phyloP scores from a whole-genome alignment of 768 basidiomycete species.

The Mrakia gelida region DNA sequence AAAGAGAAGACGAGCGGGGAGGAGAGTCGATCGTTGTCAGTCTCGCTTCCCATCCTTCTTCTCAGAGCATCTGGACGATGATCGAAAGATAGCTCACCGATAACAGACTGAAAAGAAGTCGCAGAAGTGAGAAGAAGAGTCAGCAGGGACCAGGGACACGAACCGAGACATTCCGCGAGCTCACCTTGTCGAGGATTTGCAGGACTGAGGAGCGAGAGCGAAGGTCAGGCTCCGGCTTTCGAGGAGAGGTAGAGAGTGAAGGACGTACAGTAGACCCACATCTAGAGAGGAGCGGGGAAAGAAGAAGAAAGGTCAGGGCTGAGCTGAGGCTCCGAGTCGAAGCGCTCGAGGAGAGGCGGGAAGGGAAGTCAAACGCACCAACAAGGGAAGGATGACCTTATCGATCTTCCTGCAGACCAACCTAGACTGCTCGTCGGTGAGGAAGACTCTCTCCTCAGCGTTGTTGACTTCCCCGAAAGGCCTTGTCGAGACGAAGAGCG shows the following conservation, averaged over 20 bases:
- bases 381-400: conserved; percentile 26
- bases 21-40: too few species aligned
- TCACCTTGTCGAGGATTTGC: conserved; percentile 33
- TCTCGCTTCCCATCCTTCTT: too few species aligned
- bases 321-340: neutral
- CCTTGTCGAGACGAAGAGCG: neutral
- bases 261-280: conserved; percentile 39
- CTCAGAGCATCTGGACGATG: too few species aligned
- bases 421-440: conserved; percentile 15
- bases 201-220: conserved; percentile 31
- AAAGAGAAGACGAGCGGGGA: too few species aligned
- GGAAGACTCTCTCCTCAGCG: neutral
- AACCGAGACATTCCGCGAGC: neutral
- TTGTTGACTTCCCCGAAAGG: neutral
- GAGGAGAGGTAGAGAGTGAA: neutral
- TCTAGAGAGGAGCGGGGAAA: neutral
- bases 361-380: neutral
- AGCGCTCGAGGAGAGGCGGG: neutral
- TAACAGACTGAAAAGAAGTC: conserved; percentile 4
- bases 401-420: conserved; percentile 31
- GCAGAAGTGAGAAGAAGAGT: neutral
- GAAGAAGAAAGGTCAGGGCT: neutral
- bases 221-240: neutral
- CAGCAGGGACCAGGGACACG: neutral
- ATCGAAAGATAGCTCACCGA: conserved; percentile 5